phyloP scores from a whole-genome alignment of 202 grass and related monocot genomes.

The Carex sylvatica region DNA sequence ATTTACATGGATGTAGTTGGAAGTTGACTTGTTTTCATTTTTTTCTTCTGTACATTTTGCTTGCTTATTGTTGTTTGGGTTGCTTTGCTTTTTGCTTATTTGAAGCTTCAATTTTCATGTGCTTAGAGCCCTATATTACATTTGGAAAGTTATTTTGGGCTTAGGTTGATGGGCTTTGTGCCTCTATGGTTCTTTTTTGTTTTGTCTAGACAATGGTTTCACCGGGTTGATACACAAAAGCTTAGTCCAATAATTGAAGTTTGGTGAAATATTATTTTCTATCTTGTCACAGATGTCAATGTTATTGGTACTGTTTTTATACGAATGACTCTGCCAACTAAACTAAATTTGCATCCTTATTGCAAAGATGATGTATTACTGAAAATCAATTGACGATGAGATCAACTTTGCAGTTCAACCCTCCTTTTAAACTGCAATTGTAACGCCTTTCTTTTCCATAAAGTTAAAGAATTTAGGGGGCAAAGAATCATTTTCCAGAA shows the following conservation, averaged over 20 bases:
- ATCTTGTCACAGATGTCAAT: neutral
- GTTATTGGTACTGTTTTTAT: neutral
- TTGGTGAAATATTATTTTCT: slow-evolving; percentile 27
- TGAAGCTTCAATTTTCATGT: neutral
- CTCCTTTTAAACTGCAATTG: neutral
- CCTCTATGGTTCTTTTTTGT: neutral
- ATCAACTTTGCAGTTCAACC: neutral
- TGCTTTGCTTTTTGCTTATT: slow-evolving; percentile 1
- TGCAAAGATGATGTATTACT: neutral
- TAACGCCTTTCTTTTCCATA: neutral
- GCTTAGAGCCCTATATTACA: neutral
- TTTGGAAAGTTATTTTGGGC: neutral
- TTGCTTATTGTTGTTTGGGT: neutral
- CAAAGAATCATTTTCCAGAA: neutral
- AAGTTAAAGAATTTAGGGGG: neutral
- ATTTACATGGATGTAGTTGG: slow-evolving; percentile 4
- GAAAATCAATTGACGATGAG: neutral
- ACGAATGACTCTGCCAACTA: neutral
- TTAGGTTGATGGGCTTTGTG: slow-evolving; percentile 19
- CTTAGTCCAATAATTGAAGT: slow-evolving; percentile 26
- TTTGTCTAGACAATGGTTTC: neutral
- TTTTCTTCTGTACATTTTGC: neutral
- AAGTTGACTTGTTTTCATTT: neutral
- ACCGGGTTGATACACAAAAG: neutral
- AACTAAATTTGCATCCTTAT: neutral